Conservation (phyloP, 73 alveolate genomes). For the Tetrahymena malaccensis region DNA sequence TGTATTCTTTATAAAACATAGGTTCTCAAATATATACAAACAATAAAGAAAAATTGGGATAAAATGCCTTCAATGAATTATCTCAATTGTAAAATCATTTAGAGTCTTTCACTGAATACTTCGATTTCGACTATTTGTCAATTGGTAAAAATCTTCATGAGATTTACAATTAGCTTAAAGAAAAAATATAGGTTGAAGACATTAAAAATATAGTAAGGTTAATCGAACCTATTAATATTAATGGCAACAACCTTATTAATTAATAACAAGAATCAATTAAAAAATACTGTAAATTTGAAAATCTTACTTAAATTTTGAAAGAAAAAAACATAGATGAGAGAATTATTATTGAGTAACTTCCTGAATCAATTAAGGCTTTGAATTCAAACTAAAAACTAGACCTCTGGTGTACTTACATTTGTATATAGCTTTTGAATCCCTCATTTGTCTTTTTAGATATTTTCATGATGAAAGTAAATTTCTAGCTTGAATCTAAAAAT, state of each 20-base stretch:
- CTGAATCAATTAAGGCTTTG: not conserved
- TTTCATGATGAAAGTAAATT: not conserved
- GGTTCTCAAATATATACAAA: not conserved
- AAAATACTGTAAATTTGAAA: not conserved
- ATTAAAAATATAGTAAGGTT: not conserved
- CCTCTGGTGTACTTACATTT: not conserved
- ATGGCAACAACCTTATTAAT: not conserved
- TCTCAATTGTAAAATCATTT: not conserved
- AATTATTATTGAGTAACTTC: not conserved
- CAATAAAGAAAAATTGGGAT: not conserved
- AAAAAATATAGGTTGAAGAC: not conserved
- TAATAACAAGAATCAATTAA: not conserved
- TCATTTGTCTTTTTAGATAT: not conserved
- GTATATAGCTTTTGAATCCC: not conserved
- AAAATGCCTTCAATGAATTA: not conserved
- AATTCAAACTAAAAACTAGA: not conserved
- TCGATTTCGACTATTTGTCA: not conserved
- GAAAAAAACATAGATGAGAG: not conserved
- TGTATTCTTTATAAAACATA: not conserved
- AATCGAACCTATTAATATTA: not conserved
- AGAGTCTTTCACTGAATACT: not conserved
- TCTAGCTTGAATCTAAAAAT: not conserved
- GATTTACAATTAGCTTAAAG: not conserved
- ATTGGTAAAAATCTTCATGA: not conserved
- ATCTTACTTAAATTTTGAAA: not conserved